These are phyloP conservation scores for Tulasnella sp. DNA, from an alignment of 768 basidiomycete species.

Conservation along the genomic window DNA sequence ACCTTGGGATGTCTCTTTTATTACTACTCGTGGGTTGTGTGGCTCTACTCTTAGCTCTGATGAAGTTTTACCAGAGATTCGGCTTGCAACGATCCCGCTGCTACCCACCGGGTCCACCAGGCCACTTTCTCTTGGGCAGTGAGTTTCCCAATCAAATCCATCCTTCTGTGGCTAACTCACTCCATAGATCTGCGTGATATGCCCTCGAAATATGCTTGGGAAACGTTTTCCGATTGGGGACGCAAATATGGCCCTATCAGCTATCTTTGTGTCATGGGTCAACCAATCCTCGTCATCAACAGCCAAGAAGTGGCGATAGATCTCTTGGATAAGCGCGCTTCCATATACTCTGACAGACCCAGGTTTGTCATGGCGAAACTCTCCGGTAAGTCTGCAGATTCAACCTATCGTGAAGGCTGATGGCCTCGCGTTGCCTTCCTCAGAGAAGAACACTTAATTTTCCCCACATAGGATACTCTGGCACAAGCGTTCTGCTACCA, in stretches of 20 bases:
- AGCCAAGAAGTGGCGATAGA: conserved; percentile 24
- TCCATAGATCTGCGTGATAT: background rate
- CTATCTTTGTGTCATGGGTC: conserved; percentile 6
- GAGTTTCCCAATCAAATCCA: background rate
- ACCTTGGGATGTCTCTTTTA: too few relatives aligned
- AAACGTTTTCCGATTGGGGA: conserved; percentile 15
- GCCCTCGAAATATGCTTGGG: background rate
- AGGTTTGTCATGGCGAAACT: conserved; percentile 19
- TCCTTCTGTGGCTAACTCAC: background rate
- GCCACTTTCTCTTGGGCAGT: background rate
- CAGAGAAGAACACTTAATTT: background rate
- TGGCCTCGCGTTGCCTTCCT: too few relatives aligned
- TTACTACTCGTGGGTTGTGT: too few relatives aligned
- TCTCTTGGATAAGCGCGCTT: conserved; percentile 24
- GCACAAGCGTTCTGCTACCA: background rate
- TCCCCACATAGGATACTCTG: background rate
- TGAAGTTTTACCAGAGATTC: too few relatives aligned
- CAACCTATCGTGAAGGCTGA: too few relatives aligned
- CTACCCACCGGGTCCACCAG: conserved; percentile 5
- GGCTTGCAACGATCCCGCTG: too few relatives aligned
- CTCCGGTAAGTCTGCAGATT: background rate
- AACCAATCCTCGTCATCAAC: conserved; percentile 19
- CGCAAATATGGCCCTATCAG: conserved; percentile 11
- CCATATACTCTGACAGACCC: conserved; percentile 24
- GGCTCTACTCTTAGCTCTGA: too few relatives aligned